A percentile compares a stretch with the other conserved stretches of the same genome.
phyloP scores from a whole-genome alignment of 306 rosid species.

The Acacia crassicarpa region DNA sequence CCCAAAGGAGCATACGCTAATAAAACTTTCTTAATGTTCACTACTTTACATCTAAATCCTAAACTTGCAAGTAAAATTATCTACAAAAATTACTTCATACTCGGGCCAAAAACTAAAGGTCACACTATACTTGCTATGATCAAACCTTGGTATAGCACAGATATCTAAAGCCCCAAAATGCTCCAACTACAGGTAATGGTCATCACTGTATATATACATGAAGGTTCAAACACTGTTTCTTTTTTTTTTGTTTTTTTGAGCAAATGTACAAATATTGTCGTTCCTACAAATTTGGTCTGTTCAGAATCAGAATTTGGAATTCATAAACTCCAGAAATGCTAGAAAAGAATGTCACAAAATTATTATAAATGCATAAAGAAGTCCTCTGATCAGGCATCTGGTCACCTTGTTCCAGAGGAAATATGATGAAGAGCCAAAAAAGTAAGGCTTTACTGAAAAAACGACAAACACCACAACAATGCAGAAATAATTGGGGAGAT shows the following conservation, averaged over 20 bases:
- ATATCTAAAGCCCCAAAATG: background rate
- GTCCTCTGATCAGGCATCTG: slow-evolving; percentile 6
- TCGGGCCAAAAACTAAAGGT: background rate
- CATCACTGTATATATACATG: background rate
- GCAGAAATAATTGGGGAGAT: slow-evolving; percentile 19
- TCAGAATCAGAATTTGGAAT: background rate
- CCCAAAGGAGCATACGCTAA: too few species aligned
- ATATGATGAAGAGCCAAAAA: slow-evolving; percentile 7
- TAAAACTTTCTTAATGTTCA: too few species aligned
- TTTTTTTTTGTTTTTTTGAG: too few species aligned
- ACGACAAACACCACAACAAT: slow-evolving; percentile 19
- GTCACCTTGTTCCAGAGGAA: slow-evolving; percentile 9
- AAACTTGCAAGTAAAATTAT: background rate
- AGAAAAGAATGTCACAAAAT: background rate
- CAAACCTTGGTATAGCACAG: background rate
- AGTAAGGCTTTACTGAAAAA: background rate
- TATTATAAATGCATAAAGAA: background rate
- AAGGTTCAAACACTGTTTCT: background rate
- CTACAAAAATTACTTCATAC: background rate
- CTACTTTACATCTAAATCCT: background rate
- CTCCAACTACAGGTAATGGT: background rate
- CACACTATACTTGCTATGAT: background rate
- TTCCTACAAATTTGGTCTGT: background rate
- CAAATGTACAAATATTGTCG: background rate
- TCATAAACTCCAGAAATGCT: background rate